phyloP scores from a whole-genome alignment of 306 rosid species.

The Prunus armeniaca region DNA sequence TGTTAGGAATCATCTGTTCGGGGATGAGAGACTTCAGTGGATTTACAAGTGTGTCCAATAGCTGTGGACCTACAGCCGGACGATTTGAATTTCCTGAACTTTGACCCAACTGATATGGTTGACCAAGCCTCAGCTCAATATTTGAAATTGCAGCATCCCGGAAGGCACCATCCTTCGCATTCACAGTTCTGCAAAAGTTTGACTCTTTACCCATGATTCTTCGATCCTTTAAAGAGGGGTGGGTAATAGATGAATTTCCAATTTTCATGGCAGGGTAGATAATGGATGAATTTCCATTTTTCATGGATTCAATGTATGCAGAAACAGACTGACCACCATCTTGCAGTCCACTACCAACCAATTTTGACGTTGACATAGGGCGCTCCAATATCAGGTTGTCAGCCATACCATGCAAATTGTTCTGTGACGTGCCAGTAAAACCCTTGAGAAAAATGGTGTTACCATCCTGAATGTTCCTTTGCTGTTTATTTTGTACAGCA shows the following conservation, averaged over 20 bases:
- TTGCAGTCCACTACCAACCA: constrained; percentile 32
- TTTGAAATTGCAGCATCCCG: constrained; percentile 47
- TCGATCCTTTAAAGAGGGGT: constrained; percentile 34
- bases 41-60: constrained; percentile 32
- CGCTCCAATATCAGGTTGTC: constrained; percentile 29
- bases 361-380: constrained; percentile 26
- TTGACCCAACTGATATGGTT: constrained; percentile 40
- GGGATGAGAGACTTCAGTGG: constrained; percentile 37
- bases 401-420: constrained; percentile 20
- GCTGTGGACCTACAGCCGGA: constrained; percentile 37
- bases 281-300: constrained; percentile 34
- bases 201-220: constrained; percentile 37
- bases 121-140: constrained; percentile 63
- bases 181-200: constrained; percentile 28
- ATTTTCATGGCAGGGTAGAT: constrained; percentile 24
- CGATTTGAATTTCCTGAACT: constrained; percentile 34
- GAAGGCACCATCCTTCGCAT: constrained; percentile 28
- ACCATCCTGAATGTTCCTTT: constrained; percentile 25
- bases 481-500: constrained; percentile 38
- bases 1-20: constrained; percentile 38
- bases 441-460: constrained; percentile 35
- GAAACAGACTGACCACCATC: constrained; percentile 32
- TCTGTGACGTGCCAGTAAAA: constrained; percentile 34
- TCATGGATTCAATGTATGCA: constrained; percentile 36
- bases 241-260: constrained; percentile 28